Conservation (phyloP, 1,284 basidiomycete species). For the Bondarzewia mesenterica region DNA sequence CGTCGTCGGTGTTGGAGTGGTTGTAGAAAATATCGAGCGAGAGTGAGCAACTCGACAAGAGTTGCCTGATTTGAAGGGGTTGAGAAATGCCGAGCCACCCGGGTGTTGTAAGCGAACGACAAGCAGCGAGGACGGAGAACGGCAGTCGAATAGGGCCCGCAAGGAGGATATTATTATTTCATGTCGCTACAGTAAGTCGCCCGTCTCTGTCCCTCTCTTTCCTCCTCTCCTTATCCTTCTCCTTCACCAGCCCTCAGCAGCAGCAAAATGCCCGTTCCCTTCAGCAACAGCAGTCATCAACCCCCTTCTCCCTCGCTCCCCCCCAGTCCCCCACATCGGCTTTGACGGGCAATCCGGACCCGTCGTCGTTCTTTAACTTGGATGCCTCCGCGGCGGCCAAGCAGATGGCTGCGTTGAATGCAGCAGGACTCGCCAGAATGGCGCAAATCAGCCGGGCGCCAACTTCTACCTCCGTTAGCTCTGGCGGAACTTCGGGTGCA, state of each 20-base stretch:
- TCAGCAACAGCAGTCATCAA: not conserved
- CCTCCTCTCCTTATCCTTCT: not conserved
- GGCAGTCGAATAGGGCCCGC: too few species aligned
- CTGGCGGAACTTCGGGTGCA: constrained; percentile 46
- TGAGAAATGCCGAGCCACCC: too few species aligned
- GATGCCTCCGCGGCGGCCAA: constrained; percentile 41
- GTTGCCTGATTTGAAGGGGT: too few species aligned
- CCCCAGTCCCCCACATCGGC: constrained; percentile 4
- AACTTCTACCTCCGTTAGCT: constrained; percentile 1
- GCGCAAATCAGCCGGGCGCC: constrained; percentile 16
- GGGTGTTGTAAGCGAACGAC: too few species aligned
- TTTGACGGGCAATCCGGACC: not conserved
- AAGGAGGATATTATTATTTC: too few species aligned
- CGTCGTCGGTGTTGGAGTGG: too few species aligned
- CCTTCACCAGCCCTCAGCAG: constrained; percentile 2
- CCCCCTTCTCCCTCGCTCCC: constrained; percentile 4
- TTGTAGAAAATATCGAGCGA: too few species aligned
- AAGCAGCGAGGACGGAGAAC: too few species aligned
- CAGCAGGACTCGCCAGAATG: constrained; percentile 53
- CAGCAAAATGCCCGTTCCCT: constrained; percentile 8
- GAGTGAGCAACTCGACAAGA: too few species aligned
- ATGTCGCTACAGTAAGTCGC: too few species aligned
- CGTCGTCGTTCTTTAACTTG: constrained; percentile 6
- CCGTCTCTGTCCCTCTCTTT: too few species aligned
- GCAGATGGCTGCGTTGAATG: constrained; percentile 69